Base-by-base conservation (phyloP, 176 grass and related monocot species). In the Avena insularis region DNA sequence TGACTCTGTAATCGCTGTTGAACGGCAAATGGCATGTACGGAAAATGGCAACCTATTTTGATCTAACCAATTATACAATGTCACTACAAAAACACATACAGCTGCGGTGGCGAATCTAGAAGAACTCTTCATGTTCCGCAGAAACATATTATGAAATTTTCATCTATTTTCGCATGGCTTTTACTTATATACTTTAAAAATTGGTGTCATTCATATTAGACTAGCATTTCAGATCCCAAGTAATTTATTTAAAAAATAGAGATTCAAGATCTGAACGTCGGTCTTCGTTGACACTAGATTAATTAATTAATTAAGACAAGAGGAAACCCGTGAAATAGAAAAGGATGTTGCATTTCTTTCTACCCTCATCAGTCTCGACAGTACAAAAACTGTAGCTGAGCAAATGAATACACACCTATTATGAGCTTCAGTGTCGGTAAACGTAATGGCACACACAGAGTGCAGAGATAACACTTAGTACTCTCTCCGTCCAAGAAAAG, bases 341-440 rank as follows among this genome's bases (percentile, higher is more conserved):
- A 75, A 84, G 19, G 53, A 78, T 7, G 16, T 29, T 67, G 47
- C 82, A 36, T 64, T 23, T 29, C 12, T 85, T 85, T 13, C 59
- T 67, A 77, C 0, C 46, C 51, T 85, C 40, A 16, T 66, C 23
- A 53, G 56, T 85, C 71, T 61, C 35, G 74, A 64, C 17, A 4
- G 0, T 38, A 50, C n/a, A 71, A 38, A 14, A 68, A 75, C 7
- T 31, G 56, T 79, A 75, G 68, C 43, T 51, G 51, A 62, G 54
- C 25, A 84, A 58, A 75, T 14, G 45, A 64, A 73, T 49, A 36
- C 47, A 62, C 66, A 47, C 33, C 19, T 12, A 78, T 68, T 85
- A 53, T 29, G 16, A 68, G 35, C 46, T 68, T 69, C 49, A 67
- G 19, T 70, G 51, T 10, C 43, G 54, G 6, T n/a, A 61, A 61